Percentiles rank a stretch among this genome's conserved stretches.
These are phyloP conservation scores for Paramecium primaurelia DNA, from an alignment of 73 alveolate species.

Conservation along the genomic window DNA sequence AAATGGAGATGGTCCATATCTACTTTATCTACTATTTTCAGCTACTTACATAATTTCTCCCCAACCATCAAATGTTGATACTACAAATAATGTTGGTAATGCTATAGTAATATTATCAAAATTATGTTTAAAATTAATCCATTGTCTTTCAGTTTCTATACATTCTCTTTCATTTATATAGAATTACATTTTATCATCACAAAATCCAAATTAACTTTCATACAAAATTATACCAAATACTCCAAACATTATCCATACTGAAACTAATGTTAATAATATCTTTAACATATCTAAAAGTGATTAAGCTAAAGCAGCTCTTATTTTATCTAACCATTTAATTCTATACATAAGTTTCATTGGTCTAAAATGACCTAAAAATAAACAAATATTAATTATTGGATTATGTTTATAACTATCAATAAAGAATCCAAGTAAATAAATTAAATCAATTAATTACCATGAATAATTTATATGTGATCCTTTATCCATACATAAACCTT, in stretches of 20 bases:
- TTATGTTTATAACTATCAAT: neutral
- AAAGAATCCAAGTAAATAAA: neutral
- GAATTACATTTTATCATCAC: neutral
- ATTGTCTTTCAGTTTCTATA: neutral
- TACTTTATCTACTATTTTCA: neutral
- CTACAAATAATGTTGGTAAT: constrained; percentile 15
- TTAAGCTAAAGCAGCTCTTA: neutral
- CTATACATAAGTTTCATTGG: neutral
- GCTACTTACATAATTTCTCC: constrained; percentile 14
- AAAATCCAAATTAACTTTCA: constrained; percentile 2
- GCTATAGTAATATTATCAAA: neutral
- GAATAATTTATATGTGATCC: neutral
- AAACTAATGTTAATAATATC: neutral
- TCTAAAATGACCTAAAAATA: neutral
- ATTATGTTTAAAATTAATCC: neutral
- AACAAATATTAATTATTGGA: neutral
- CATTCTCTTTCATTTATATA: neutral
- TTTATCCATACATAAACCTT: neutral
- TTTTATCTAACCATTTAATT: neutral
- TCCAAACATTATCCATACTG: neutral
- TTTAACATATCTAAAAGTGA: neutral
- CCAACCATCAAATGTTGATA: constrained; percentile 33
- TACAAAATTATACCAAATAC: neutral
- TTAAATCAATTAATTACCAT: neutral
- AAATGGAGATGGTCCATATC: neutral